Evolutionary conservation across 768 basidiomycete species (phyloP), one percentile per base, ranked within the genome.

Genomic region (Trametes sanguinea): DNA sequence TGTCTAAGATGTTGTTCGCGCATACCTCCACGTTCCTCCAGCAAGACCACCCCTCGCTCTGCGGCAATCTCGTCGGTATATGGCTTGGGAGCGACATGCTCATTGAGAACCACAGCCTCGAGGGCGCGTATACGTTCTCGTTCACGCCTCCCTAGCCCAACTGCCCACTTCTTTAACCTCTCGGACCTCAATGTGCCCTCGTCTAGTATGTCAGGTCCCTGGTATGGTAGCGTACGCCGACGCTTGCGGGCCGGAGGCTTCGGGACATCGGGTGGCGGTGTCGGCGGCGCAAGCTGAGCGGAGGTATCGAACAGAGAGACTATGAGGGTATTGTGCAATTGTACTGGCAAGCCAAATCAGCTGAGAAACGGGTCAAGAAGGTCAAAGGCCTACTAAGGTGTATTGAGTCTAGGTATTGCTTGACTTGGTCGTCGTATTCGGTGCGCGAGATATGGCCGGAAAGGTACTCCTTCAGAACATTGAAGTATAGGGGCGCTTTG

Each of bases 261-360:
- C 8, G 87, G 82, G 1, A 77, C 70, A 42, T 86, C 76, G n/a
- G 82, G 81, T 1, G 89, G 87, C 7, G 87, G 84, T 0, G 89
- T 85, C 0, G 83, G 82, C 2, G 85, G 84, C 44, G 88, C 82
- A 66, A 87, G 85, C 66, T 88, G 84, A 0, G 85, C 84, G 1
- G 90, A 89, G 27, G 88, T 88, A 73, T 91, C 90, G 64, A 93
- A 90, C 14, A 94, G 74, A 2, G 91, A 91, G 33, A 93, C 92
- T 39, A 94, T 86, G 35, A 94, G 79, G 10, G 91, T 86, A 73
- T 94, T 94, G 71, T 94, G 92, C 2, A 92, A 76, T 73, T 91
- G 90, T 32, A 92, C 88, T 88, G 53, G 4, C 11, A 1, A n/a
- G 6, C 11, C 10, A n/a, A 6, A 16, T 39, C 0, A 39, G 17